phyloP scores from a whole-genome alignment of 192 early-diverging fungal species.

The Geosiphon pyriformis region DNA sequence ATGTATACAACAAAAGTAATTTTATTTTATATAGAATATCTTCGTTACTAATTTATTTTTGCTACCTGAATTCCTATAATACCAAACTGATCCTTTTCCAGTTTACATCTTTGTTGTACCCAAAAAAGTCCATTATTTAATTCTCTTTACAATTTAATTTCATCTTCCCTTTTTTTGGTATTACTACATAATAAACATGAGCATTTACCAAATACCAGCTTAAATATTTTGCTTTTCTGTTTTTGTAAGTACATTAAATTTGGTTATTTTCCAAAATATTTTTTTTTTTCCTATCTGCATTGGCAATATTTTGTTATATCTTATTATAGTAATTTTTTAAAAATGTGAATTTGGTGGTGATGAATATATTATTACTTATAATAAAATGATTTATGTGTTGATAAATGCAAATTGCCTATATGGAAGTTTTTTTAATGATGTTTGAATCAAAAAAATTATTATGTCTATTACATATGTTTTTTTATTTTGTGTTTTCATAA shows the following conservation, averaged over 20 bases:
- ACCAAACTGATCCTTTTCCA: constrained; percentile 4
- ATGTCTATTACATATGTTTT: constrained; percentile 7
- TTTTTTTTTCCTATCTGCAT: not conserved
- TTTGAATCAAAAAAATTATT: not conserved
- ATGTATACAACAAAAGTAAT: no score
- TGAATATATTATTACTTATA: no score
- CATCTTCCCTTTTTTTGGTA: not conserved
- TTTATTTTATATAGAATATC: no score
- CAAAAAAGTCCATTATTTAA: constrained; percentile 1
- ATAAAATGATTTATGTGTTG: not conserved
- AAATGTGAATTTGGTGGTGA: no score
- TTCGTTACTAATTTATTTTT: no score
- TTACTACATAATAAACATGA: not conserved
- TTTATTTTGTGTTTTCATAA: not conserved
- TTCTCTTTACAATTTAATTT: not conserved
- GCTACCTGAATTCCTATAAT: constrained; percentile 6
- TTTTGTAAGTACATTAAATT: constrained; percentile 5
- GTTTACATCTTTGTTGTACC: not conserved
- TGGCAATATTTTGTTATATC: not conserved
- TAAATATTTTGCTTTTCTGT: not conserved
- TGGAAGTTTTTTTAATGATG: constrained; percentile 5
- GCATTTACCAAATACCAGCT: constrained; percentile 9
- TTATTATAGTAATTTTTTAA: no score
- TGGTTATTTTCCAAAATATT: not conserved
- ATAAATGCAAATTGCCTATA: no score